Percentiles rank a stretch among this genome's conserved stretches.
Conservation (phyloP, 805 yeast species). For the Saccharomycopsis fibuligera region DNA sequence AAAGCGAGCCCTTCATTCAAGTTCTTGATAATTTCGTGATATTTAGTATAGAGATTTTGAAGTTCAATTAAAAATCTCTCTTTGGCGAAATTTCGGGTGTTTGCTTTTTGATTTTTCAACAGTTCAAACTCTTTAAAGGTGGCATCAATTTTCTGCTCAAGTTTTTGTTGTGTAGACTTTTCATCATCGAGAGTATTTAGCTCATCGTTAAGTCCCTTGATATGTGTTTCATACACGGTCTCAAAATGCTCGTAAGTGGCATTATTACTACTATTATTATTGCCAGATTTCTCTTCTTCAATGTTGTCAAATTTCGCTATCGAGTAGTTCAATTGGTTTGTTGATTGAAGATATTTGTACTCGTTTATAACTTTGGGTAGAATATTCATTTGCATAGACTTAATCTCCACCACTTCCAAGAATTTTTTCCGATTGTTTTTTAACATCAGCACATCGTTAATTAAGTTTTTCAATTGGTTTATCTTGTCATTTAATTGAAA, state of each 20-base stretch:
- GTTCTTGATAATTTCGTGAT: conserved; percentile 50
- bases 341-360: conserved; percentile 30
- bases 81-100: conserved; percentile 20
- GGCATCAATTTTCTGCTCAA: conserved; percentile 35
- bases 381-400: conserved; percentile 41
- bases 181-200: conserved; percentile 40
- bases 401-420: conserved; percentile 37
- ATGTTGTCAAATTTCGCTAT: neutral
- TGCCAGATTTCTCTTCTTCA: conserved; percentile 16
- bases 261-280: conserved; percentile 25
- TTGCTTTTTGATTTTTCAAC: conserved; percentile 20
- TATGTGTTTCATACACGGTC: conserved; percentile 35
- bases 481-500: conserved; percentile 26
- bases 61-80: conserved; percentile 28
- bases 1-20: conserved; percentile 64
- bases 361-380: conserved; percentile 47
- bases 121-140: conserved; percentile 28
- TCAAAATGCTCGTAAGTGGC: conserved; percentile 28
- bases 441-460: conserved; percentile 26
- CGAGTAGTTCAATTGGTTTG: neutral
- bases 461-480: conserved; percentile 32
- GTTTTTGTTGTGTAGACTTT: conserved; percentile 30
- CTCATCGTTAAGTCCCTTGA: conserved; percentile 45
- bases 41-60: conserved; percentile 30
- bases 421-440: conserved; percentile 33